Evolutionary conservation across 1,284 basidiomycete genomes (phyloP), one percentile per base, ranked within the genome.

Genomic region (Moniliophthora roreri): DNA sequence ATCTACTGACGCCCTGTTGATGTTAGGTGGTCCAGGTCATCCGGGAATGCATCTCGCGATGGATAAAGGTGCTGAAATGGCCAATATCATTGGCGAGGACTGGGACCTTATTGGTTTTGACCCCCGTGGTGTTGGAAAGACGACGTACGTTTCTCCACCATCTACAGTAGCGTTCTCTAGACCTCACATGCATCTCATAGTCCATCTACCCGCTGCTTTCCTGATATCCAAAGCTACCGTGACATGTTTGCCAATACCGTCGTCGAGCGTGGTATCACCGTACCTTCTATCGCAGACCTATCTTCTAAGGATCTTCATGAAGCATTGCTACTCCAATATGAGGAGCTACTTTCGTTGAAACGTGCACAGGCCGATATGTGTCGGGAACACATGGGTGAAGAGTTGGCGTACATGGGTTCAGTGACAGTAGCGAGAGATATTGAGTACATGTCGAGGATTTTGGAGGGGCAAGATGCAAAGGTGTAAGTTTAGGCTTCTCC

Each of bases 21-120:
- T 15, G n/a, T 20, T 20, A 65, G 68, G 68, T 40, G 69, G 69
- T 4, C 67, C 68, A 5, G 67, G 67, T 7, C 63, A 58, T 34
- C 54, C 62, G 42, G 66, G 63, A 15, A 59, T 57, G 45, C 42
- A 42, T 10, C 48, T 63, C 6, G 57, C 59, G 10, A 52, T 48
- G 1, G 24, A 41, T 20, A 13, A 37, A 9, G 53, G 53, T 4
- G 7, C 24, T 10, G 24, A 11, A n/a, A 18, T 62, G 23, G 50
- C 59, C 16, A 44, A 50, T 11, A 26, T 59, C 9, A 49, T 72
- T 24, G 69, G 70, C 15, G 59, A 62, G 26, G 62, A 71, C 7
- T 74, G 66, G 56, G 72, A 75, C 55, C 60, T 77, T n/a, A 56
- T 75, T 38, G 74, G 73, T 1, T 76, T 76, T 55, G 76, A 76